Percentiles rank a stretch among this genome's conserved stretches.
Conservation (phyloP, 2,329 filamentous ascomycete genomes). For the Clonostachys solani region DNA sequence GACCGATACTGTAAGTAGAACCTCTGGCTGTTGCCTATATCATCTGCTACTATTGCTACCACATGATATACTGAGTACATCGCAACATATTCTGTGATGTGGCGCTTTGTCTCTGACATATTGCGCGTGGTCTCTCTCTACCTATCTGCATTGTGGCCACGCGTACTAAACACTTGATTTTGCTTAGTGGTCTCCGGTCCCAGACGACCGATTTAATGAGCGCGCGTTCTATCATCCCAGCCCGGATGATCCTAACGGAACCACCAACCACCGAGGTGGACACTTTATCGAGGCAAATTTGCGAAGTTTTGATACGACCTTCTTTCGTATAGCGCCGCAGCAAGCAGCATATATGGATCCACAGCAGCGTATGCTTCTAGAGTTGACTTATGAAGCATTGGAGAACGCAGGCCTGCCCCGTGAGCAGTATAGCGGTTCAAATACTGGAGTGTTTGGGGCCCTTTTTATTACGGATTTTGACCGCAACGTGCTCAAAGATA, state of each 20-base stretch:
- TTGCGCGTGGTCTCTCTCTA: no score
- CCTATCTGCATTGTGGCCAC: no score
- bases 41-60: no score
- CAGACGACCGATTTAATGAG: conserved; percentile 13
- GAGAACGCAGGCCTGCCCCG: conserved; percentile 37
- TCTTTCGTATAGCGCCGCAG: conserved; percentile 45
- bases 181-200: conserved; percentile 10
- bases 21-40: no score
- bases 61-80: no score
- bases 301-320: conserved; percentile 43
- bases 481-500: conserved; percentile 1
- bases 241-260: conserved; percentile 10
- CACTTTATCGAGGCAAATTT: conserved; percentile 42
- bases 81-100: no score
- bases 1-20: conserved; percentile 3
- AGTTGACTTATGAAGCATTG: conserved; percentile 49
- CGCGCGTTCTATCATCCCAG: conserved; percentile 13
- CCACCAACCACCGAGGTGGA: conserved; percentile 15
- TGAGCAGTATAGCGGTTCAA: conserved; percentile 13
- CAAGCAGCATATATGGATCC: conserved; percentile 50
- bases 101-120: no score
- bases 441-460: conserved; percentile 24
- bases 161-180: no score
- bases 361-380: conserved; percentile 46
- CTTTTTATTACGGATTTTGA: conserved; percentile 18